Conservation (phyloP, 306 rosid species). For the Cicer arietinum region DNA sequence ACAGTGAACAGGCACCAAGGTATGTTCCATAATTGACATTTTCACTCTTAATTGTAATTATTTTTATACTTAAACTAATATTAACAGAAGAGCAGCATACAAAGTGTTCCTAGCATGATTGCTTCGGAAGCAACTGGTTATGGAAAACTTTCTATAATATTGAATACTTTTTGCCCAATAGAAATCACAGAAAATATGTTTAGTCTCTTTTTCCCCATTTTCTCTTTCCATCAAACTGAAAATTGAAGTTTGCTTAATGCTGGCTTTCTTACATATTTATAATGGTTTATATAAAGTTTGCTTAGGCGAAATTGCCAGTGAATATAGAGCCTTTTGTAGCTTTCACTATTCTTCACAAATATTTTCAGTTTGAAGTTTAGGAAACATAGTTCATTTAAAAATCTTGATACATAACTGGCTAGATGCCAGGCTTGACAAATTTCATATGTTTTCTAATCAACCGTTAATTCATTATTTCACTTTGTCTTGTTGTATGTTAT, state of each 20-base stretch:
- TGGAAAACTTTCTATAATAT: conserved; percentile 20
- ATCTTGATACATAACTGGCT: conserved; percentile 7
- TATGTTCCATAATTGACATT: conserved; percentile 44
- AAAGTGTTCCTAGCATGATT: conserved; percentile 20
- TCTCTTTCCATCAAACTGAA: conserved; percentile 4
- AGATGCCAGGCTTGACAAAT: conserved; percentile 7
- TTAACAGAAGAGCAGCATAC: conserved; percentile 4
- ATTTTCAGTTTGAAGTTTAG: conserved; percentile 6
- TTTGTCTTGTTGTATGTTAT: neutral
- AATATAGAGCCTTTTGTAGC: conserved; percentile 18
- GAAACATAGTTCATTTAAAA: neutral
- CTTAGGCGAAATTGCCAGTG: conserved; percentile 2
- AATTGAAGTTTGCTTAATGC: conserved; percentile 1
- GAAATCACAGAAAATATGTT: neutral
- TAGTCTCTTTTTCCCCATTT: neutral
- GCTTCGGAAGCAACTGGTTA: conserved; percentile 8
- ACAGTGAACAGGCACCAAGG: conserved; percentile 92
- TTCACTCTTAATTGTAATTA: conserved; percentile 1
- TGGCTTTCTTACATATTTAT: conserved; percentile 22
- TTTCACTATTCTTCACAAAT: conserved; percentile 20
- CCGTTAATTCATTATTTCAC: neutral
- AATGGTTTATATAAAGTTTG: conserved; percentile 5
- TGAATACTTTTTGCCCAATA: neutral
- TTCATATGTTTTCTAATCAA: neutral
- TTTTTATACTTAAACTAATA: conserved; percentile 1